Percentiles rank a stretch among this genome's conserved stretches.
phyloP scores from a whole-genome alignment of 352 stramenopile genomes.

The Hyaloperonospora arabidopsidis region DNA sequence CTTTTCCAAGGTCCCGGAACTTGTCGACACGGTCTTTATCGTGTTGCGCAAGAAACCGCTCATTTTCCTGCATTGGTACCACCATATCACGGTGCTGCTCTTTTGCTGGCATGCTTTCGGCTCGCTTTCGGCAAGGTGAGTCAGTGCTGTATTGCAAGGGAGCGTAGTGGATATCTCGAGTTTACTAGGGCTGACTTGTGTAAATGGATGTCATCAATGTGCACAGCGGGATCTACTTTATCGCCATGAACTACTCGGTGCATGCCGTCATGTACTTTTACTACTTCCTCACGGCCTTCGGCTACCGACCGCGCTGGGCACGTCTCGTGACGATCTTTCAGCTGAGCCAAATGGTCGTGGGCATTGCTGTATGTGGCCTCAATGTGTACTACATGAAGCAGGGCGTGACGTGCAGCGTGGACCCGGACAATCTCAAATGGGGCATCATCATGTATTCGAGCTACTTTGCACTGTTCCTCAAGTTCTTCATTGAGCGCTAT shows the following conservation, averaged over 20 bases:
- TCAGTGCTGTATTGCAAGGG: no score
- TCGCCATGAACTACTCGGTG: constrained; percentile 97
- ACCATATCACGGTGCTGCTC: constrained; percentile 96
- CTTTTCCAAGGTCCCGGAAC: constrained; percentile 89
- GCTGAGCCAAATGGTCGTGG: constrained; percentile 84
- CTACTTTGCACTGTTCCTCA: constrained; percentile 90
- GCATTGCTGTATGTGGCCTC: constrained; percentile 57
- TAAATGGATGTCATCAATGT: no score
- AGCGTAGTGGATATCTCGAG: no score
- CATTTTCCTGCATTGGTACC: constrained; percentile 98
- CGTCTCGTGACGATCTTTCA: constrained; percentile 86
- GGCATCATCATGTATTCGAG: constrained; percentile 91
- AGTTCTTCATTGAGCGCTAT: constrained; percentile 89
- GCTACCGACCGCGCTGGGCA: constrained; percentile 67
- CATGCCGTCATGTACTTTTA: constrained; percentile 98
- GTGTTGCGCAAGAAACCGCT: constrained; percentile 94
- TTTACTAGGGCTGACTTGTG: no score
- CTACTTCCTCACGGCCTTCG: constrained; percentile 87
- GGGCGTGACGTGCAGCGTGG: constrained; percentile 57
- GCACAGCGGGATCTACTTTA: constrained; percentile 91
- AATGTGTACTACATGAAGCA: constrained; percentile 79
- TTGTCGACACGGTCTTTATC: constrained; percentile 96
- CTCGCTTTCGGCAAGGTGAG: constrained; percentile 76
- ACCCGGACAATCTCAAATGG: constrained; percentile 82
- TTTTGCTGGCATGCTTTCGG: constrained; percentile 97